These are phyloP conservation scores for Fomitopsis betulina DNA, from an alignment of 1,284 basidiomycete genomes.

Conservation along the genomic window DNA sequence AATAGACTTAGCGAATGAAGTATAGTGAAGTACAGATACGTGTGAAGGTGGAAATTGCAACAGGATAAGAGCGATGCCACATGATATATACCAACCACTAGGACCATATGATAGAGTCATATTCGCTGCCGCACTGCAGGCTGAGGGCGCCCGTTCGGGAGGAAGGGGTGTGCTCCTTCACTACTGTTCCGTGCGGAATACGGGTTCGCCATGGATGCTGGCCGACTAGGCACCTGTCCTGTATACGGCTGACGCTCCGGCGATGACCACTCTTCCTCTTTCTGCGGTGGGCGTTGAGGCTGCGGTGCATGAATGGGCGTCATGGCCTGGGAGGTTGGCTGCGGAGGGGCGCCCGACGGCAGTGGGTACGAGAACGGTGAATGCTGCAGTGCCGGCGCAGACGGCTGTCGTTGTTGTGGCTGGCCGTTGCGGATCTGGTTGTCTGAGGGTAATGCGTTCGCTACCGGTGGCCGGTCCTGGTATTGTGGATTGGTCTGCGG, in stretches of 20 bases:
- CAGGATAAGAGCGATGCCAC: conserved; percentile 12
- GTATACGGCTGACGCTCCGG: conserved; percentile 25
- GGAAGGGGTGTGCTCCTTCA: conserved; percentile 39
- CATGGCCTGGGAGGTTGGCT: conserved; percentile 38
- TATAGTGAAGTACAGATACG: conserved; percentile 26
- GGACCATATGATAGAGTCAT: conserved; percentile 19
- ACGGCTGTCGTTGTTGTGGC: conserved; percentile 30
- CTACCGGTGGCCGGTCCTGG: conserved; percentile 32
- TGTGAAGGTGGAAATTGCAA: conserved; percentile 13
- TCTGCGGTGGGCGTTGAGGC: conserved; percentile 32
- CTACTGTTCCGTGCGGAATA: conserved; percentile 45
- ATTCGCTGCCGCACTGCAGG: conserved; percentile 48
- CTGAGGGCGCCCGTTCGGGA: conserved; percentile 39
- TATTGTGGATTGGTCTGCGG: conserved; percentile 26
- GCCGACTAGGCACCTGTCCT: conserved; percentile 24
- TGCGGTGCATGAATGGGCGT: conserved; percentile 38
- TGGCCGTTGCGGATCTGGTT: conserved; percentile 36
- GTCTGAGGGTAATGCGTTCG: conserved; percentile 34
- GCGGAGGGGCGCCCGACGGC: conserved; percentile 25
- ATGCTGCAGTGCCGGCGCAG: conserved; percentile 36
- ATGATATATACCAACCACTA: conserved; percentile 17
- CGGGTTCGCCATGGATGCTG: conserved; percentile 38
- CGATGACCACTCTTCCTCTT: conserved; percentile 46
- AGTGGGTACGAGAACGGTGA: conserved; percentile 40
- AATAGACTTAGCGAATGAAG: conserved; percentile 17